A percentile compares a stretch with the other conserved stretches of the same genome.
Conservation (phyloP, 2,329 filamentous ascomycete species). For the Ophiostoma sp. region DNA sequence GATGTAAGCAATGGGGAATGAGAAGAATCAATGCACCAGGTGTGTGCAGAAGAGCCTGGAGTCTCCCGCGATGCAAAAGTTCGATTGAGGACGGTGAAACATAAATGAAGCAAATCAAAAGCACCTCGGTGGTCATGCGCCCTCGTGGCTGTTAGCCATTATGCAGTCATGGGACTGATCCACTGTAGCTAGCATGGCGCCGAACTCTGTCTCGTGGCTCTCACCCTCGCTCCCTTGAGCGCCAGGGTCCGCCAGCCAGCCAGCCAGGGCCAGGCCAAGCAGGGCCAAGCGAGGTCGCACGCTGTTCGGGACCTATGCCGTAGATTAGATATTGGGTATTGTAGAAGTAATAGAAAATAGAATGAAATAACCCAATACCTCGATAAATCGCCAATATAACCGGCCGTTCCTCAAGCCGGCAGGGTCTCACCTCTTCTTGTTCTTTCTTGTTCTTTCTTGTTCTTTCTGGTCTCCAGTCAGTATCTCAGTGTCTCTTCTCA, state of each 20-base stretch:
- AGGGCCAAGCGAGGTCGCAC: slow-evolving; percentile 6
- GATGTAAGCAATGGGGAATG: neutral
- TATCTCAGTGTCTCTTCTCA: neutral
- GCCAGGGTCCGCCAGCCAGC: too few species aligned
- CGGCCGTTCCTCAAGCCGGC: neutral
- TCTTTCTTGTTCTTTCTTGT: neutral
- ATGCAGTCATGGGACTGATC: neutral
- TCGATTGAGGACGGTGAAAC: neutral
- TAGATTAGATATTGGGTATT: neutral
- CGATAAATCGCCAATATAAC: neutral
- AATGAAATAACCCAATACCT: neutral
- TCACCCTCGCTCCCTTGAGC: neutral
- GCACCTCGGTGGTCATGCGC: neutral
- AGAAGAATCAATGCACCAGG: neutral
- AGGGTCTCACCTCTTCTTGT: neutral
- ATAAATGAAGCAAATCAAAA: neutral
- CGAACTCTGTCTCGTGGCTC: neutral
- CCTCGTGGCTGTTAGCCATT: neutral
- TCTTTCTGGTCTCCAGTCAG: neutral
- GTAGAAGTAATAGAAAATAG: neutral
- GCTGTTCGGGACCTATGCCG: neutral
- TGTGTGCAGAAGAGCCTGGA: neutral
- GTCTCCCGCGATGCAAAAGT: neutral
- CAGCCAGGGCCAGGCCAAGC: slow-evolving; percentile 7
- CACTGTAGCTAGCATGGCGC: neutral